Base-by-base conservation (phyloP, 352 stramenopile genomes). In the Phytophthora fragariaefolia region DNA sequence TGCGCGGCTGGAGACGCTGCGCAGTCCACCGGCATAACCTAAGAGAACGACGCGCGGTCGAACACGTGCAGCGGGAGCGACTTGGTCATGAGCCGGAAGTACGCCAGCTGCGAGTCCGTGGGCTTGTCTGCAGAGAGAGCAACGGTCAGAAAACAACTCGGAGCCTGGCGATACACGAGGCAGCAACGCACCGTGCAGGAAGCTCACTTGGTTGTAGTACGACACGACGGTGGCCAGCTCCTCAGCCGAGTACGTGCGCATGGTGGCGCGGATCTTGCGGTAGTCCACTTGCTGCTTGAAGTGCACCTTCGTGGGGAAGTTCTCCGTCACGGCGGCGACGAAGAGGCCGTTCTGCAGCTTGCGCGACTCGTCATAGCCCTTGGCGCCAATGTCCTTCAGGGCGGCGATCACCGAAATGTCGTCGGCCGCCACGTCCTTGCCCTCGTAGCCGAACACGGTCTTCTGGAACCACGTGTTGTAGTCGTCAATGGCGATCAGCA, bases 381-480 rank as follows among this genome's bases (percentile, higher is more conserved):
- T 73, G 13, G 69, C 64, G 42, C 80, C 77, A 53, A 96, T 73
- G 52, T 94, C 85, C 52, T 80, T 84, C 48, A 96, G 72, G 30
- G 89, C 78, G 18, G 91, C 81, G 23, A 96, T 84, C 47, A 95
- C 79, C 59, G 89, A 89, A 66, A 96, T 94, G 57, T 96, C 89
- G 48, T 74, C 67, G 20, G 89, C 82, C 43, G 63, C 62, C 42
- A 96, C 84, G 50, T 91, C 76, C 61, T 88, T 71, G 61, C 84
- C 85, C 60, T 96, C 89, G 73, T 93, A 96, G 46, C 85, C 87
- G 52, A 96, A 96, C 18, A 95, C 82, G 0, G 89, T 95, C 71
- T 91, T 84, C 58, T 89, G 75, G 58, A 95, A 95, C 83, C 85
- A 93, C 65, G 72, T 85, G 76, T 95, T 96, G 85, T 95, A 96